Evolutionary conservation across 345 rosid species (phyloP), one percentile per base, ranked within the genome.

Genomic region (Laguncularia racemosa): DNA sequence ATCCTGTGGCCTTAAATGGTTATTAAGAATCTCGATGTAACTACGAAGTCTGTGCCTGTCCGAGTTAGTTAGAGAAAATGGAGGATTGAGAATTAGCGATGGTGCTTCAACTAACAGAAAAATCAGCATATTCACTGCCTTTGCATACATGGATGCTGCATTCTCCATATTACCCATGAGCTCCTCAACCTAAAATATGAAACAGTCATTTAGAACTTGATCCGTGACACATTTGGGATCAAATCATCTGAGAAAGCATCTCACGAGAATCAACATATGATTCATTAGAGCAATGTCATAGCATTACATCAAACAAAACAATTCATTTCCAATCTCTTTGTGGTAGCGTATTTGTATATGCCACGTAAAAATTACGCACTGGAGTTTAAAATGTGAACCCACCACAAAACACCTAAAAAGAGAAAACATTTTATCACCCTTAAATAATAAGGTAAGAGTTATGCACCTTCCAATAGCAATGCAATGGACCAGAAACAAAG

Each of bases 91-190:
- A 62, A 81, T 77, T 57, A 89, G 90, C 12, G 87, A 82, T 9
- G 96, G 95, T 46, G 99, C 99, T 73, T 93, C 99, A 53, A 84
- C 86, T 56, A 87, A 63, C 63, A 93, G 96, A 68, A 93, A 89
- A 50, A 76, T 71, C 53, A 93, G 63, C 74, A 93, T 74, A 16
- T 76, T 75, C 60, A 82, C 81, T 15, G 97, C 97, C 69, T 74
- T 89, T 11, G 88, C 74, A 56, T 93, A 93, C 60, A 67, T 56
- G 28, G 69, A 64, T 33, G 77, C 65, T 61, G 99, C 99, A 16
- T 74, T 67, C 59, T 81, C 97, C 74, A 46, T 71, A 1, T 85
- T 55, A 48, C 89, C 89, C 84, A 89, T 84, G 51, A 85, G 74
- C 58, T 87, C 95, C 6, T 75, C 77, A 20, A 87, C 96, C 99